A percentile compares a stretch with the other conserved stretches of the same genome.
Conservation (phyloP, 1,139 yeast species). For the Candida tetrigidarum region DNA sequence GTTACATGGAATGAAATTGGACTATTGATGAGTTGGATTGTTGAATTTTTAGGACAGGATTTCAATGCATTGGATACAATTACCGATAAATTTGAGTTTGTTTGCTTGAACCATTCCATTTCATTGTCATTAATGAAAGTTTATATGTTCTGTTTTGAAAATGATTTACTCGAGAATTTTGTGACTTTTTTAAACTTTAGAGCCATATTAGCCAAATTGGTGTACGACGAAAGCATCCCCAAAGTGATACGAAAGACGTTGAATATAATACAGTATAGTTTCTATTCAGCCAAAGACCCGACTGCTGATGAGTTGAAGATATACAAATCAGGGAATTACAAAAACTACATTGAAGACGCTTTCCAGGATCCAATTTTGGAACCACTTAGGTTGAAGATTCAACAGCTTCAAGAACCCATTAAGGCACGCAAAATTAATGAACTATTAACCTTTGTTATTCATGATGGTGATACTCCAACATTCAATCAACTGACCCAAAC, state of each 20-base stretch:
- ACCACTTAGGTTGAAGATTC: slow-evolving; percentile 8
- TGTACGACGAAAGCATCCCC: slow-evolving; percentile 16
- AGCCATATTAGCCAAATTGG: slow-evolving; percentile 10
- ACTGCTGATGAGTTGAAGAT: slow-evolving; percentile 15
- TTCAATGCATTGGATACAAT: slow-evolving; percentile 4
- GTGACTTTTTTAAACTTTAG: slow-evolving; percentile 19
- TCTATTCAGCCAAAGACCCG: slow-evolving; percentile 12
- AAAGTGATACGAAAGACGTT: slow-evolving; percentile 21
- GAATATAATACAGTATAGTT: slow-evolving; percentile 25
- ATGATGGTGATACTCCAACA: background rate
- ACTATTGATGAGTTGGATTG: slow-evolving; percentile 35
- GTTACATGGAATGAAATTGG: slow-evolving; percentile 32
- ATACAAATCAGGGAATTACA: slow-evolving; percentile 22
- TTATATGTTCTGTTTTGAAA: slow-evolving; percentile 24
- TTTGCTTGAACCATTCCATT: slow-evolving; percentile 23
- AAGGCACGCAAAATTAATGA: background rate
- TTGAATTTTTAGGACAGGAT: slow-evolving; percentile 19
- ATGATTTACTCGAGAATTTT: slow-evolving; percentile 23
- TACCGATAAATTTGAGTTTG: slow-evolving; percentile 11
- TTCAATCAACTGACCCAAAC: background rate
- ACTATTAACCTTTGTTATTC: slow-evolving; percentile 5
- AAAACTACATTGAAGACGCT: slow-evolving; percentile 20
- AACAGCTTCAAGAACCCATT: background rate
- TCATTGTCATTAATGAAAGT: slow-evolving; percentile 28
- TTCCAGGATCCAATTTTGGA: slow-evolving; percentile 23